These are phyloP conservation scores for Diaporthe caulivora DNA, from an alignment of 2,329 filamentous ascomycete species.

Conservation along the genomic window DNA sequence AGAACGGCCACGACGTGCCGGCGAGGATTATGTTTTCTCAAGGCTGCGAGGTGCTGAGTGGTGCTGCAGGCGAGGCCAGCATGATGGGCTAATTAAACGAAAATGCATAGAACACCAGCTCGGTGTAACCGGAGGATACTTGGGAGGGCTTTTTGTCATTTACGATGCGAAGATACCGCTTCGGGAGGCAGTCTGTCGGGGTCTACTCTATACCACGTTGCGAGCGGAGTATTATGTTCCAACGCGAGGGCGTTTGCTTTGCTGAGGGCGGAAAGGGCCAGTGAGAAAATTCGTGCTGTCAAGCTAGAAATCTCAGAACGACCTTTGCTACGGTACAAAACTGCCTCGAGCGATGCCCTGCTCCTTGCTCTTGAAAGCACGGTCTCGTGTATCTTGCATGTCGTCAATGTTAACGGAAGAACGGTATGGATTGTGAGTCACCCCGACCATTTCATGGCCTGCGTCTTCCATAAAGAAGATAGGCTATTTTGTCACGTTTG, in stretches of 20 bases:
- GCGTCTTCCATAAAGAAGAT: background rate
- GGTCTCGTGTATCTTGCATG: background rate
- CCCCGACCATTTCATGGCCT: background rate
- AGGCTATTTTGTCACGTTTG: background rate
- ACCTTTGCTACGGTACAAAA: background rate
- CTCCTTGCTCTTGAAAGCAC: too few species aligned
- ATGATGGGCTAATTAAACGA: conserved; percentile 31
- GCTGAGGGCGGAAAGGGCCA: conserved; percentile 11
- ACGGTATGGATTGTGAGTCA: background rate
- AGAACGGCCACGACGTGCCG: conserved; percentile 79
- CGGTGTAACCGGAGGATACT: background rate
- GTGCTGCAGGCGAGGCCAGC: conserved; percentile 43
- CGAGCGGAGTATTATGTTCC: conserved; percentile 19
- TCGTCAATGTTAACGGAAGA: background rate
- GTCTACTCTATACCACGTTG: conserved; percentile 15
- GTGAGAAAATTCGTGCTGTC: background rate
- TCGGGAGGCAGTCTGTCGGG: background rate
- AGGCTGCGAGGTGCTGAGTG: conserved; percentile 72
- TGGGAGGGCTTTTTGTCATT: background rate
- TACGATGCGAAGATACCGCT: conserved; percentile 1
- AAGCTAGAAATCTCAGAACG: background rate
- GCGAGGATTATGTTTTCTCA: conserved; percentile 94
- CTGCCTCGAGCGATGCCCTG: background rate
- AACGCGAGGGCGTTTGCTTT: conserved; percentile 12
- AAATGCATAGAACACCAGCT: background rate